phyloP scores from a whole-genome alignment of 345 rosid species.

The Erucastrum elatum region DNA sequence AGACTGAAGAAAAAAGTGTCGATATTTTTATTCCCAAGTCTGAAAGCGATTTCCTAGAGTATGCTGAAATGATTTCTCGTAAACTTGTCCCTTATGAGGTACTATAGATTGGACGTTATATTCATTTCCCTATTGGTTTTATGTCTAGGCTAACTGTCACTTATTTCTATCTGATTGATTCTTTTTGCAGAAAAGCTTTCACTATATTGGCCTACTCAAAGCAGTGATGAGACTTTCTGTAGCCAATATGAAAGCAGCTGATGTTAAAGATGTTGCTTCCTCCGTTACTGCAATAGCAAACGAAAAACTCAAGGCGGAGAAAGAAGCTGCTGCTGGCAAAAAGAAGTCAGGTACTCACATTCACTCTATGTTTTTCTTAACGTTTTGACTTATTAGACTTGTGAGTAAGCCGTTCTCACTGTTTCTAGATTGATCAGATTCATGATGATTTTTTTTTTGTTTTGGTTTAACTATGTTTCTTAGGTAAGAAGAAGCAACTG shows the following conservation, averaged over 20 bases:
- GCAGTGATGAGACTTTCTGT: conserved; percentile 79
- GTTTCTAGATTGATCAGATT: background rate
- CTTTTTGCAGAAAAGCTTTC: conserved; percentile 77
- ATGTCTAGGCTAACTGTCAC: background rate
- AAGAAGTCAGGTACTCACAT: conserved; percentile 65
- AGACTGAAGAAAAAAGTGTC: conserved; percentile 55
- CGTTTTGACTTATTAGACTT: background rate
- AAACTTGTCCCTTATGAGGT: conserved; percentile 78
- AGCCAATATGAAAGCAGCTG: conserved; percentile 75
- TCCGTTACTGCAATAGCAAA: conserved; percentile 82
- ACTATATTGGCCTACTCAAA: conserved; percentile 70
- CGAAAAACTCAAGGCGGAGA: conserved; percentile 89
- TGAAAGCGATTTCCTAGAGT: conserved; percentile 79
- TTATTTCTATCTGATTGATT: background rate
- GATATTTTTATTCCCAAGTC: conserved; percentile 84
- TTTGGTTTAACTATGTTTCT: background rate
- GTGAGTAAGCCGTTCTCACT: background rate
- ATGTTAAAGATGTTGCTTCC: conserved; percentile 84
- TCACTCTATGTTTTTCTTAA: background rate
- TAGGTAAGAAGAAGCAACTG: conserved; percentile 6
- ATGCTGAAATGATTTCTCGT: conserved; percentile 79
- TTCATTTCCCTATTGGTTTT: background rate
- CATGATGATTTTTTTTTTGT: background rate
- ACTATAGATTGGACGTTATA: background rate
- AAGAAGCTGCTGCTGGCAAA: conserved; percentile 78